A percentile compares a stretch with the other conserved stretches of the same genome.
phyloP scores from a whole-genome alignment of 257 asterid genomes.

The Solanum paucissectum region DNA sequence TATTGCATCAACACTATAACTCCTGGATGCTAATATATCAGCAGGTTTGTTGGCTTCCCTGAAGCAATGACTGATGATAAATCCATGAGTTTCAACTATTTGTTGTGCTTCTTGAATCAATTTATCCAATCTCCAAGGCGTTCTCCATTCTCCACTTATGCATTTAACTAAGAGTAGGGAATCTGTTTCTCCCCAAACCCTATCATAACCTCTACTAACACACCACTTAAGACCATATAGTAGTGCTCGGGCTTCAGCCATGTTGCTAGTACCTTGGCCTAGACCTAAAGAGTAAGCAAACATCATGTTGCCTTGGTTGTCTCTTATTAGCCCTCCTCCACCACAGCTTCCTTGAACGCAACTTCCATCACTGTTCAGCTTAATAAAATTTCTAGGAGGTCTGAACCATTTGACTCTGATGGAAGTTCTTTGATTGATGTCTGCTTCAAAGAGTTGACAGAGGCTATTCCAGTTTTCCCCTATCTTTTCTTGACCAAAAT shows the following conservation, averaged over 20 bases:
- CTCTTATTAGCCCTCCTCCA: not conserved
- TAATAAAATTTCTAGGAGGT: not conserved
- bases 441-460: not conserved
- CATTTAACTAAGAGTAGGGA: not conserved
- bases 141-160: not conserved
- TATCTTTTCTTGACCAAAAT: not conserved
- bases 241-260: too few species aligned
- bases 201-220: not conserved
- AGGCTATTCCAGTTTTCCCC: not conserved
- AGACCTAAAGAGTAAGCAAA: not conserved
- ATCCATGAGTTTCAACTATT: not conserved
- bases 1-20: not conserved
- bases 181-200: not conserved
- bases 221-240: too few species aligned
- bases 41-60: not conserved
- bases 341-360: not conserved
- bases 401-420: not conserved
- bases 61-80: not conserved
- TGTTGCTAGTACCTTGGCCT: too few species aligned
- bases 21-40: not conserved
- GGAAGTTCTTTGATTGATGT: not conserved
- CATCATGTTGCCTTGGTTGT: not conserved
- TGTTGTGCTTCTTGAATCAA: not conserved
- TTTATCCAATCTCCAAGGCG: not conserved
- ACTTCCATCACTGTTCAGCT: not conserved